Evolutionary conservation across 1,284 basidiomycete genomes (phyloP).

Genomic region (Xerocomus nothofagi): DNA sequence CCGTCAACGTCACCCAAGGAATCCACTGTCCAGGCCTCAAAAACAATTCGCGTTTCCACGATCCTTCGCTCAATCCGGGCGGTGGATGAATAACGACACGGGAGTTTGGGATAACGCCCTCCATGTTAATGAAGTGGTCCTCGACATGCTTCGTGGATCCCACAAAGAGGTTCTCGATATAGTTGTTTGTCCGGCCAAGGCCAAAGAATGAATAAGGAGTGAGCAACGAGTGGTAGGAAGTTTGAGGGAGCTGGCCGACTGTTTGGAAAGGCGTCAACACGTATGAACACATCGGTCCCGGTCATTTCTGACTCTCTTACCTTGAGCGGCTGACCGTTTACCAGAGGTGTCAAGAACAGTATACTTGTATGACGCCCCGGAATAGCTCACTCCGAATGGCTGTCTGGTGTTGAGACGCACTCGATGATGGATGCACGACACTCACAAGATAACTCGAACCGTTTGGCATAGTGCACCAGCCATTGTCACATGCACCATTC

Average conservation of each 20-base stretch:
- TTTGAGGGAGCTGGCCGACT: slow-evolving; percentile 93
- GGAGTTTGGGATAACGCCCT: slow-evolving; percentile 97
- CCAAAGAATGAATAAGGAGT: slow-evolving; percentile 97
- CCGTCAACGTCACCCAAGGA: slow-evolving; percentile 90
- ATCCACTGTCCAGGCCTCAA: slow-evolving; percentile 97
- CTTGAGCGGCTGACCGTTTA: slow-evolving; percentile 85
- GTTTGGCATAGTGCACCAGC: slow-evolving; percentile 66
- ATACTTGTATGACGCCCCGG: slow-evolving; percentile 96
- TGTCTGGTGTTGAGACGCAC: slow-evolving; percentile 35
- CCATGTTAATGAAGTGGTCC: slow-evolving; percentile 84
- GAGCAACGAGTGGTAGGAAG: slow-evolving; percentile 84
- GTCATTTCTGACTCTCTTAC: slow-evolving; percentile 39
- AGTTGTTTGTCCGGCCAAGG: slow-evolving; percentile 98
- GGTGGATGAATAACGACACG: slow-evolving; percentile 94
- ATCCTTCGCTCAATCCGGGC: slow-evolving; percentile 42
- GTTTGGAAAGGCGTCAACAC: slow-evolving; percentile 15
- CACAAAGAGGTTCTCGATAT: slow-evolving; percentile 95
- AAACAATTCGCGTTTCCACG: slow-evolving; percentile 91
- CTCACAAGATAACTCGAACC: slow-evolving; percentile 74
- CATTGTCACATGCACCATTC: slow-evolving; percentile 89
- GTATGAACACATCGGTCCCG: neutral
- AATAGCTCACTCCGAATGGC: slow-evolving; percentile 93
- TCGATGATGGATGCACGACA: slow-evolving; percentile 6
- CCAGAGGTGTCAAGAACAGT: slow-evolving; percentile 95
- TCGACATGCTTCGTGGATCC: slow-evolving; percentile 77